These are phyloP conservation scores for Glarea lozoyensis DNA, from an alignment of 495 filamentous ascomycete genomes.

Conservation along the genomic window DNA sequence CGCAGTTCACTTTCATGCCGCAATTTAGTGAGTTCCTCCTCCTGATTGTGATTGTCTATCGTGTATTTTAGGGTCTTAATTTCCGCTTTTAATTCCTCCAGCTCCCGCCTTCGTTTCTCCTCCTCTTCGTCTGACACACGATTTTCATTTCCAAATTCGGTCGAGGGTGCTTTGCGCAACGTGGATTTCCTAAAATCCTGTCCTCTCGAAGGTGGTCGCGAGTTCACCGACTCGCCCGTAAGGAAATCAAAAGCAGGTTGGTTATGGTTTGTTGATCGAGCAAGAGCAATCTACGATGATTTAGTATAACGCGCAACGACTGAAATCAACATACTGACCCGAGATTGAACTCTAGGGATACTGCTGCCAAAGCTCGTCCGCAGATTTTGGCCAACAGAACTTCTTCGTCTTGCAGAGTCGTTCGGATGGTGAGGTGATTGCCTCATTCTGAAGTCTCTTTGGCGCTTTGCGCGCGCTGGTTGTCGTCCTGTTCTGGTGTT, in stretches of 20 bases:
- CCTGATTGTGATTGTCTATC: constrained; percentile 66
- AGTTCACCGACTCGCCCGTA: constrained; percentile 33
- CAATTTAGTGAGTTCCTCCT: constrained; percentile 67
- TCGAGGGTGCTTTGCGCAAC: constrained; percentile 13
- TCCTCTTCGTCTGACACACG: constrained; percentile 8
- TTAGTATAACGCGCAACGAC: constrained; percentile 3
- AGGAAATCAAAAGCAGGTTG: constrained; percentile 57
- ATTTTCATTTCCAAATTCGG: constrained; percentile 28
- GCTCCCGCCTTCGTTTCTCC: constrained; percentile 13
- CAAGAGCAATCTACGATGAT: constrained; percentile 22
- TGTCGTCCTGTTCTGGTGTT: constrained; percentile 1
- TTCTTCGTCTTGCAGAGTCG: constrained; percentile 13
- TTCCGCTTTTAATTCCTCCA: constrained; percentile 46
- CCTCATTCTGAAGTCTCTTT: constrained; percentile 1
- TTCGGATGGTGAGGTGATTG: constrained; percentile 13
- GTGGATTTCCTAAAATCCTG: constrained; percentile 24
- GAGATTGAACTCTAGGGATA: constrained; percentile 25
- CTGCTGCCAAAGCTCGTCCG: constrained; percentile 17
- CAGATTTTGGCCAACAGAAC: constrained; percentile 9
- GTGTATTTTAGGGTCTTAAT: constrained; percentile 44
- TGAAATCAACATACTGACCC: constrained; percentile 31
- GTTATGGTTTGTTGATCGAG: constrained; percentile 32
- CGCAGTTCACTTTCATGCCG: constrained; percentile 77
- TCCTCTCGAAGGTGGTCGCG: constrained; percentile 25
- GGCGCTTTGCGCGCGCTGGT: constrained; percentile 4